Base-by-base conservation (phyloP, 2,329 filamentous ascomycete species). In the Cordyceps fumosorosea region DNA sequence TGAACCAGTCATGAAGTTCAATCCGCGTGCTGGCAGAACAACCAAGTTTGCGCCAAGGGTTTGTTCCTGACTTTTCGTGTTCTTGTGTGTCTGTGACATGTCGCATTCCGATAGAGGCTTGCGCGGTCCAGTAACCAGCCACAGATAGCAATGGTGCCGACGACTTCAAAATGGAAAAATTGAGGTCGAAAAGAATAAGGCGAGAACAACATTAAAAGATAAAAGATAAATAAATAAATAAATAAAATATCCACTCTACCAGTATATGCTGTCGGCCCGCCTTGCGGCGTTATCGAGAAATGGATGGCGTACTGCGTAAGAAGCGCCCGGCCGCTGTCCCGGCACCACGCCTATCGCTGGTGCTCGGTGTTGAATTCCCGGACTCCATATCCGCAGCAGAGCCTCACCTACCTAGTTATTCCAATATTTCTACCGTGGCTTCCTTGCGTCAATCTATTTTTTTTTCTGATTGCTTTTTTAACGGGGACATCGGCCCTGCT, bases 401-500 rank as follows among this genome's bases (percentile, higher is more conserved):
- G 29, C 29, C 29, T 29, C 29, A 29, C 29, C 40, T 26, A 47
- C 50, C 50, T 44, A n/a, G 12, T 34, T 32, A 12, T 1, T 11
- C 50, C 29, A 37, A 18, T 14, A 48, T 11, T 20, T 29, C 29
- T 29, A 29, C n/a, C n/a, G n/a, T 29, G 29, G 29, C 8, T 29
- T 29, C 8, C 29, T 1, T 50, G 24, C 12, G 10, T 24, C 18
- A 37, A 24, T 40, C 26, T 11, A 32, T 8, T 20, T 18, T 20
- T 32, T 5, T 10, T 29, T 29, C 2, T 58, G 16, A 5, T 22
- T 48, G 6, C 34, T 34, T 51, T 58, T 60, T 60, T 22, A 60
- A 37, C 48, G 48, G 56, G 56, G 56, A 60, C 56, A 51, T 60
- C 56, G 56, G 56, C 56, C 56, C 56, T 60, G 56, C 44, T 60